A percentile compares a stretch with the other conserved stretches of the same genome.
These are phyloP conservation scores for Ascochyta rabiei DNA, from an alignment of 2,329 filamentous ascomycete genomes.

Conservation along the genomic window DNA sequence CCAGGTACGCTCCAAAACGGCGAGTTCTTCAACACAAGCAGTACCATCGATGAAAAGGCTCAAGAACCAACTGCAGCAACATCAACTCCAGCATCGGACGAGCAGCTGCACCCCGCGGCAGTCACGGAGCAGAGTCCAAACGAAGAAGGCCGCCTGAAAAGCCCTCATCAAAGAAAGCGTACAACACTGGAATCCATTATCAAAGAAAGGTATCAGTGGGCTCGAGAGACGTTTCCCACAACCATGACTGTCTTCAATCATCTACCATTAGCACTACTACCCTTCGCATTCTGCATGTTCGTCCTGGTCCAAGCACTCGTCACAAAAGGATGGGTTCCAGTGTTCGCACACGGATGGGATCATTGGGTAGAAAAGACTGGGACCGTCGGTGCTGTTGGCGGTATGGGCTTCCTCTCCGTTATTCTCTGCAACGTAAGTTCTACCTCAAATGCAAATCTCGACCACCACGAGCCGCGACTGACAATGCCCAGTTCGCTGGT, in stretches of 20 bases:
- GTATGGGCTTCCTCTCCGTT: slow-evolving; percentile 75
- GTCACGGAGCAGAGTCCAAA: not conserved
- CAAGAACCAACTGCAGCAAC: slow-evolving; percentile 2
- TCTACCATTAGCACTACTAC: slow-evolving; percentile 70
- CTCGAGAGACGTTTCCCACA: slow-evolving; percentile 73
- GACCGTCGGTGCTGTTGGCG: slow-evolving; percentile 69
- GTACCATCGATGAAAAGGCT: slow-evolving; percentile 19
- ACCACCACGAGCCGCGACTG: not conserved
- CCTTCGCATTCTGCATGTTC: slow-evolving; percentile 77
- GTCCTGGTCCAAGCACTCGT: slow-evolving; percentile 74
- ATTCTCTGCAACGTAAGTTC: slow-evolving; percentile 72
- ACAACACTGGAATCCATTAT: slow-evolving; percentile 61
- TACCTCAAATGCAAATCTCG: not conserved
- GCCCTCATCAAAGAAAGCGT: slow-evolving; percentile 8
- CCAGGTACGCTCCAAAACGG: slow-evolving; percentile 10
- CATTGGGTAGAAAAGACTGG: slow-evolving; percentile 74
- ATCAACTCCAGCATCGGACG: slow-evolving; percentile 7
- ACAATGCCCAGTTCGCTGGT: slow-evolving; percentile 66
- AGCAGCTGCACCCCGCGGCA: not conserved
- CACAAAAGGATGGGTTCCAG: slow-evolving; percentile 75
- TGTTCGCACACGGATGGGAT: slow-evolving; percentile 76
- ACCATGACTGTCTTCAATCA: slow-evolving; percentile 68
- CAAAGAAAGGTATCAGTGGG: slow-evolving; percentile 60
- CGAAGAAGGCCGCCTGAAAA: not conserved
- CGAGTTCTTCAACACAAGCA: slow-evolving; percentile 4